phyloP scores from a whole-genome alignment of 148 eudicot genomes.

The Gaultheria prostrata region DNA sequence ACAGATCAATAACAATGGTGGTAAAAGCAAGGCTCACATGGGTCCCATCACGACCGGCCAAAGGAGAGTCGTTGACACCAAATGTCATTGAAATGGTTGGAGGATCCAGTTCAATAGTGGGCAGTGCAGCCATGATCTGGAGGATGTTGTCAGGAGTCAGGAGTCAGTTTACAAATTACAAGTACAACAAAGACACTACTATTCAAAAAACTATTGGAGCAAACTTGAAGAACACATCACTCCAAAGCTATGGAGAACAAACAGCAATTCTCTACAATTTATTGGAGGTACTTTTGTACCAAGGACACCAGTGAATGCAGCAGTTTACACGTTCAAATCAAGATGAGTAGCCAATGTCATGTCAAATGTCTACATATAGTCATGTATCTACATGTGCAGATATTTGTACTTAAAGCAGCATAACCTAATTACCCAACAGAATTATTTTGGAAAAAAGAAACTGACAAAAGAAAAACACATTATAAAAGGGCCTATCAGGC shows the following conservation, averaged over 20 bases:
- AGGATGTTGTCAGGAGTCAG: constrained; percentile 12
- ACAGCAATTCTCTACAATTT: no score
- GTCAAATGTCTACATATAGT: not conserved
- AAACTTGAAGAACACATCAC: not conserved
- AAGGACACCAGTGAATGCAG: not conserved
- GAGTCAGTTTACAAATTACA: not conserved
- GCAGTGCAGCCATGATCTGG: constrained; percentile 76
- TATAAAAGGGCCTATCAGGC: not conserved
- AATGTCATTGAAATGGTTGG: constrained; percentile 99
- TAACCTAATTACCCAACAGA: not conserved
- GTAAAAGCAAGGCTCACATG: constrained; percentile 54
- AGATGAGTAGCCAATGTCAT: not conserved
- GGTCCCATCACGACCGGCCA: constrained; percentile 95
- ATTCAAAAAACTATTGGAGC: not conserved
- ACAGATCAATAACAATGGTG: not conserved
- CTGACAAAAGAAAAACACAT: not conserved
- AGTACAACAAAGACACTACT: not conserved
- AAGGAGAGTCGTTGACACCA: constrained; percentile 96
- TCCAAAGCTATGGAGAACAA: not conserved
- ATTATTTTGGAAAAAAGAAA: not conserved
- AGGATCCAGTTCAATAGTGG: constrained; percentile 91
- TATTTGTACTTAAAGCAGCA: not conserved
- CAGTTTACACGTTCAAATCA: not conserved
- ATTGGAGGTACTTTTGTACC: not conserved
- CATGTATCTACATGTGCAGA: not conserved